Evolutionary conservation across 108 stramenopile species (phyloP).

Genomic region (Stephanodiscus minutulus): DNA sequence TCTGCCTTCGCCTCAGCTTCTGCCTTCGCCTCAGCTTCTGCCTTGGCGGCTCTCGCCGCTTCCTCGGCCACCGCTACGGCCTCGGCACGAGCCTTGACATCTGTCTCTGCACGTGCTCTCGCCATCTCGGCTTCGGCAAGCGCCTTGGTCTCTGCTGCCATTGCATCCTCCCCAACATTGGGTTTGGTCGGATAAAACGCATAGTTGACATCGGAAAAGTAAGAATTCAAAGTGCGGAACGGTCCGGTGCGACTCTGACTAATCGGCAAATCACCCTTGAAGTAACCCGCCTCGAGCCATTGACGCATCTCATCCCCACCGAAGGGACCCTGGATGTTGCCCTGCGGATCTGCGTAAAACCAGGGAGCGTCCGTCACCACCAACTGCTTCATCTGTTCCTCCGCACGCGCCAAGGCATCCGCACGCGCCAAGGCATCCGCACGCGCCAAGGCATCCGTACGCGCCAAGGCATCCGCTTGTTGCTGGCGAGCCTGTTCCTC

Average conservation of each 20-base stretch:
- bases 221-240: conserved; percentile 65
- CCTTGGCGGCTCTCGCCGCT: conserved; percentile 28
- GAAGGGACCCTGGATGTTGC: conserved; percentile 96
- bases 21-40: conserved; percentile 34
- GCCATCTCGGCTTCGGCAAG: conserved; percentile 4
- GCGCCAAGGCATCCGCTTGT: conserved; percentile 29
- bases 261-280: conserved; percentile 92
- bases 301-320: conserved; percentile 93
- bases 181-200: conserved; percentile 60
- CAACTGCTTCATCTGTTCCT: conserved; percentile 21
- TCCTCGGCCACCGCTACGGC: conserved; percentile 38
- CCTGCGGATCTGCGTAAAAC: conserved; percentile 91
- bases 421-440: too few species aligned
- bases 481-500: conserved; percentile 59
- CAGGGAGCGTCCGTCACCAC: conserved; percentile 74
- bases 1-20: conserved; percentile 30
- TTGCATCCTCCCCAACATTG: not conserved
- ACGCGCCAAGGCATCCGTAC: conserved; percentile 33
- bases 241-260: conserved; percentile 76
- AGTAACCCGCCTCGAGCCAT: conserved; percentile 98
- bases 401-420: conserved; percentile 28
- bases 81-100: conserved; percentile 24
- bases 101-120: conserved; percentile 16
- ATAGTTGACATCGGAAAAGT: conserved; percentile 71
- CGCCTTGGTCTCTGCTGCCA: conserved; percentile 14